A percentile compares a stretch with the other conserved stretches of the same genome.
phyloP scores from a whole-genome alignment of 192 early-diverging fungal species.

The Haplosporangium gracile region DNA sequence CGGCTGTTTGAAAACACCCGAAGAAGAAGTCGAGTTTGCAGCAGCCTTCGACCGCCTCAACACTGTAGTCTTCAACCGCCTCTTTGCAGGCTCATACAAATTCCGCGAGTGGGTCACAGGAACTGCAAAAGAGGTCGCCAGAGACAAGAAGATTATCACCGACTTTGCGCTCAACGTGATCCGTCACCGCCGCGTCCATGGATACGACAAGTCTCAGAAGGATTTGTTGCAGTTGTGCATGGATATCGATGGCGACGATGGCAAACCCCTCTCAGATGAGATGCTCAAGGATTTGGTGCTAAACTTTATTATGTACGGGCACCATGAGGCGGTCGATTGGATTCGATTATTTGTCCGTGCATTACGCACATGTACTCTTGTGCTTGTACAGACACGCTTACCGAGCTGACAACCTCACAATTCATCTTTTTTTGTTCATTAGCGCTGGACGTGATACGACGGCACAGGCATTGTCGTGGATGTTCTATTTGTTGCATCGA shows the following conservation, averaged over 20 bases:
- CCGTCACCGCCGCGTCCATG: constrained; percentile 15
- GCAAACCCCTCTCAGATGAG: constrained; percentile 45
- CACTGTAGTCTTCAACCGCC: constrained; percentile 37
- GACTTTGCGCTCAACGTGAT: constrained; percentile 55
- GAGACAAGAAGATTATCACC: constrained; percentile 38
- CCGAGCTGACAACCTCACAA: not conserved
- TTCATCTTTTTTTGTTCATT: not conserved
- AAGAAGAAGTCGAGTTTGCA: constrained; percentile 59
- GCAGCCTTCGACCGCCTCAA: constrained; percentile 68
- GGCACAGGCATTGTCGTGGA: constrained; percentile 54
- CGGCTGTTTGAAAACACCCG: constrained; percentile 32
- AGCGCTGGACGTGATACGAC: constrained; percentile 55
- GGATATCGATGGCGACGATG: constrained; percentile 58
- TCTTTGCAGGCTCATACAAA: constrained; percentile 39
- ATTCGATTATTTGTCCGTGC: not conserved
- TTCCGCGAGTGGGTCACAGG: constrained; percentile 43
- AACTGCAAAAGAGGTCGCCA: constrained; percentile 17
- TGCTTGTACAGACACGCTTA: not conserved
- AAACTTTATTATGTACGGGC: constrained; percentile 55
- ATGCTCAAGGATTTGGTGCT: constrained; percentile 62
- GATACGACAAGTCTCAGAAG: constrained; percentile 36
- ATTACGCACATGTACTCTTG: not conserved
- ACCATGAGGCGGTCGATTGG: not conserved
- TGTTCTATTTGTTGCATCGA: constrained; percentile 55
- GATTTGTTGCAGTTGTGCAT: constrained; percentile 65